Evolutionary conservation across 75 land plant genomes (phyloP), one percentile per base, ranked within the genome.

Genomic region (Cunninghamia lanceolata): DNA sequence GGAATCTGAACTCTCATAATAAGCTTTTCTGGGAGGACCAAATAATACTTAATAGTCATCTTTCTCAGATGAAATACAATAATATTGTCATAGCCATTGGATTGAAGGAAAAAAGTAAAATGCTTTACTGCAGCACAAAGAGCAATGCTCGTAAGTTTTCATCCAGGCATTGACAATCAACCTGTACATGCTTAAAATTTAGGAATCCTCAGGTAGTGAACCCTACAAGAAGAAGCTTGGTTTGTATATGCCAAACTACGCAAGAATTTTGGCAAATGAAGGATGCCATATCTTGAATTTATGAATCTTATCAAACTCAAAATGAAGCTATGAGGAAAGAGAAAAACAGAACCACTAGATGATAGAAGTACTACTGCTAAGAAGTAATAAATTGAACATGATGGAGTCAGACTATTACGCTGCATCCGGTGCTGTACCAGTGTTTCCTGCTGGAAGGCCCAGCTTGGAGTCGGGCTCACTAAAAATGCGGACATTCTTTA

Each of bases 381-480:
- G 43, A 84, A 42, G 25, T 52, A 34, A 1, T 32, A 50, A 28
- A n/a, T 28, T 84, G 59, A 84, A 19, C 45, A 25, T 54, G 75
- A 82, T 36, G 56, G 84, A 52, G 7, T 25, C 11, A 47, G 25
- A 77, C 16, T 32, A 35, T 95, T 94, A 97, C 99, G 93, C 97
- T 87, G 99, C 99, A 97, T 97, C 99, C 73, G 97, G 97, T 34
- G 99, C 99, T 88, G 93, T 91, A 53, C 95, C 92, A 81, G 91
- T 89, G 86, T 78, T 92, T 52, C 94, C 92, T 1, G 88, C 82
- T 50, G 85, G 85, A 82, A 89, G 82, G 83, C 78, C 87, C 32
- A 87, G 80, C 88, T 87, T 93, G 19, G 88, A 84, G 84, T 92
- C 93, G 63, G 90, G 87, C 68, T 97, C 99, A 87, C 91, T 84